Evolutionary conservation across 1,284 basidiomycete genomes (phyloP).

Genomic region (Cutaneotrichosporon sp.): DNA sequence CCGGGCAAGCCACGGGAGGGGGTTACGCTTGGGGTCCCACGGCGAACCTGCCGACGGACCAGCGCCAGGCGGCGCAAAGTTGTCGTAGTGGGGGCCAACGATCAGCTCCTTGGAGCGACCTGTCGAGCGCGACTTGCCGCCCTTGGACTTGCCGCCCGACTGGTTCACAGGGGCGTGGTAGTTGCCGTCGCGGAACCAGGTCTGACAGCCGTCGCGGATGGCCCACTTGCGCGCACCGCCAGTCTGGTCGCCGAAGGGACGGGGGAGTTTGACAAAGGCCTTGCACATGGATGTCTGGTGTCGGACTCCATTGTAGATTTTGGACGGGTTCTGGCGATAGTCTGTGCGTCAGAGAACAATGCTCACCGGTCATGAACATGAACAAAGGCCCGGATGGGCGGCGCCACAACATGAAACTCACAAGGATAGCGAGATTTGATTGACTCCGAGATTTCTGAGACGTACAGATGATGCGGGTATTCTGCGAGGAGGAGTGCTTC

Average conservation of each 20-base stretch:
- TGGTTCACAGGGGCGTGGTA: constrained; percentile 32
- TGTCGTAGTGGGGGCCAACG: constrained; percentile 21
- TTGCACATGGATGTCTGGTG: constrained; percentile 49
- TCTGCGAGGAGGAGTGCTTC: constrained; percentile 40
- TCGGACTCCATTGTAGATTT: constrained; percentile 50
- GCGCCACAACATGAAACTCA: constrained; percentile 27
- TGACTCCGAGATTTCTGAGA: constrained; percentile 45
- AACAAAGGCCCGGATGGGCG: not conserved
- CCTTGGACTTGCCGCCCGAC: constrained; percentile 3
- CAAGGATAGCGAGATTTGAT: constrained; percentile 44
- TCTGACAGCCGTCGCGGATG: constrained; percentile 46
- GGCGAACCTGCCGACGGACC: constrained; percentile 14
- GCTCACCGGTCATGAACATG: no score
- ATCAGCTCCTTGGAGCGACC: constrained; percentile 33
- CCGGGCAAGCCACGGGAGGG: constrained; percentile 7
- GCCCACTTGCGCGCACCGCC: constrained; percentile 48
- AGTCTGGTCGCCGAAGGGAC: constrained; percentile 47
- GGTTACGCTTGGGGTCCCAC: constrained; percentile 12
- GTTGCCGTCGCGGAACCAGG: constrained; percentile 40
- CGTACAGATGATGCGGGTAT: constrained; percentile 44
- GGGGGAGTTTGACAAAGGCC: constrained; percentile 46
- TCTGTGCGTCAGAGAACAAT: constrained; percentile 22
- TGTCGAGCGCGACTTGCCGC: constrained; percentile 26
- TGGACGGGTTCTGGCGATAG: constrained; percentile 47
- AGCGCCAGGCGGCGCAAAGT: not conserved